Evolutionary conservation across 2,329 filamentous ascomycete species (phyloP).

Genomic region (Trichoderma asperellum): DNA sequence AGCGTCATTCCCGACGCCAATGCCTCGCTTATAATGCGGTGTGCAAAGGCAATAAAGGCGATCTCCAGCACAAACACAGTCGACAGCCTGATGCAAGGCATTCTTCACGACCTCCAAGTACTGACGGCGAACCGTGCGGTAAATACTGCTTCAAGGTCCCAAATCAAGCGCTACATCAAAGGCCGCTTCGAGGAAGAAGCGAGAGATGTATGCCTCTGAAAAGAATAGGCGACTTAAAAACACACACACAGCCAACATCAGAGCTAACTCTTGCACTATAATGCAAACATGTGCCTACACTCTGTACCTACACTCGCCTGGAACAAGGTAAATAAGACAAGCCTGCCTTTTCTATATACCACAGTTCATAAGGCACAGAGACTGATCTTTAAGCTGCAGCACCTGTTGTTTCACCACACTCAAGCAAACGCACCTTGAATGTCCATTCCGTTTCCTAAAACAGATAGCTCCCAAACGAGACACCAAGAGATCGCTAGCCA

Average conservation of each 20-base stretch:
- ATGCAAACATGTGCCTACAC: neutral
- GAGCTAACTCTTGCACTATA: neutral
- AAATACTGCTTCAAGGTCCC: neutral
- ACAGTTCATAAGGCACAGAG: no score
- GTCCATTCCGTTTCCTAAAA: no score
- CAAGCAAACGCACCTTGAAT: neutral
- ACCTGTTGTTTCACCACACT: no score
- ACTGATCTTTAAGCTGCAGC: no score
- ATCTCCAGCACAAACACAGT: neutral
- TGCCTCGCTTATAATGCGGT: neutral
- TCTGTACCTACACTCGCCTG: neutral
- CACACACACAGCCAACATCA: no score
- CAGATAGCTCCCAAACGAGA: neutral
- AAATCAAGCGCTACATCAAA: neutral
- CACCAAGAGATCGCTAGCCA: neutral
- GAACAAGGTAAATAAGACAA: neutral
- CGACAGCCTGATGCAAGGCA: neutral
- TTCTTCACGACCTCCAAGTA: neutral
- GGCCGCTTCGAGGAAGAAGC: neutral
- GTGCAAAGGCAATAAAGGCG: neutral
- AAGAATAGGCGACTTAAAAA: neutral
- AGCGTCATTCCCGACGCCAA: neutral
- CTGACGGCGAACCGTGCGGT: neutral
- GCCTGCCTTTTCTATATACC: neutral
- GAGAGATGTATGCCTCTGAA: neutral